Percentiles rank a stretch among this genome's conserved stretches.
Evolutionary conservation across 2,329 filamentous ascomycete species (phyloP).

Genomic region (Ceratocystis colombiana): DNA sequence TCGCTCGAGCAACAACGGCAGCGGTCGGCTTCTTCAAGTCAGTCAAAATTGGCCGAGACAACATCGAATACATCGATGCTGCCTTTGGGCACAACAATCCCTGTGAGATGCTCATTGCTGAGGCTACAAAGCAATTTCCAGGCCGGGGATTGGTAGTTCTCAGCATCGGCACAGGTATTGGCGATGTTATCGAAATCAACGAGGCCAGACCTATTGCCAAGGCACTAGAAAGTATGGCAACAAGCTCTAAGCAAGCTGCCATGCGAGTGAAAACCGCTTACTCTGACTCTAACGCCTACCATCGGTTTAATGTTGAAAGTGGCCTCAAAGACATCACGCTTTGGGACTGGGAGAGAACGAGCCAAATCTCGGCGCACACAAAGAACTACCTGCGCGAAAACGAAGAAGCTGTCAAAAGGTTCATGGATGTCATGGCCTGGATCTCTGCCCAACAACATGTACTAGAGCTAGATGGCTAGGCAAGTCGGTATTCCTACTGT

Average conservation of each 20-base stretch:
- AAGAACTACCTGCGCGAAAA: constrained; percentile 27
- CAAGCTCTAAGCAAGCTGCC: neutral
- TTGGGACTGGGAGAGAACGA: constrained; percentile 29
- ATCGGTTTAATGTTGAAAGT: constrained; percentile 30
- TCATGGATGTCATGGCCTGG: neutral
- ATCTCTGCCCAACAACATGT: no score
- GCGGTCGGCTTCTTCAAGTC: constrained; percentile 31
- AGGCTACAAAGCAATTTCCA: constrained; percentile 29
- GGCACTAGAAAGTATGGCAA: neutral
- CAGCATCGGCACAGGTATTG: constrained; percentile 30
- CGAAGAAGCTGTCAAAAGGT: neutral
- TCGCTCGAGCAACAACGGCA: constrained; percentile 30
- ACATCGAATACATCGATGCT: constrained; percentile 30
- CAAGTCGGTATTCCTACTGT: no score
- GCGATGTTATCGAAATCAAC: constrained; percentile 26
- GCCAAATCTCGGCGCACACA: constrained; percentile 28
- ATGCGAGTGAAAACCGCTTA: constrained; percentile 25
- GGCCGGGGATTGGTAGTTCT: constrained; percentile 26
- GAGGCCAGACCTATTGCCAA: constrained; percentile 15
- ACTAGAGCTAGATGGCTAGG: no score
- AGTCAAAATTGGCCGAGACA: constrained; percentile 29
- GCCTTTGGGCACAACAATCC: constrained; percentile 32
- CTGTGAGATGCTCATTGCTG: constrained; percentile 30
- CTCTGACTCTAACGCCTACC: constrained; percentile 26
- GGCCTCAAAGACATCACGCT: constrained; percentile 29